Evolutionary conservation across 2,329 filamentous ascomycete genomes (phyloP), one percentile per base, ranked within the genome.

Genomic region (Gliomastix tumulicola): DNA sequence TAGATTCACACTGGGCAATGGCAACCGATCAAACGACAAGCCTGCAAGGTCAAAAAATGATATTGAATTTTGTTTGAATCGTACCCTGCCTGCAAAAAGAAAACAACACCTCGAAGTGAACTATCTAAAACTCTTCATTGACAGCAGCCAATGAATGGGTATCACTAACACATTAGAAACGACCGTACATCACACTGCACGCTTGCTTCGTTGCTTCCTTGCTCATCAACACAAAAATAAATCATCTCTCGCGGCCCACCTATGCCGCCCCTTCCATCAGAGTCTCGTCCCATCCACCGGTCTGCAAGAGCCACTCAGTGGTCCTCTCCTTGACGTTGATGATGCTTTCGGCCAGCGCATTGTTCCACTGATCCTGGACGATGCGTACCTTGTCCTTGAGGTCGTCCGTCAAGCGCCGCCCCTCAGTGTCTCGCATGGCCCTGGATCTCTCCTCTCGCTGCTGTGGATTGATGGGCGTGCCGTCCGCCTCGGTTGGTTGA

Each of bases 371-470:
- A 37, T 88, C 84, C 60, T 95, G 88, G 22, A 97, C 86, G 44
- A 89, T 78, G 21, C 82, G 77, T 3, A 96, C 92, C 61, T 94
- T 94, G 52, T 96, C 90, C 63, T 97, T 92, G 46, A 97, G 61
- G 53, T 96, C 90, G 34, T 82, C 79, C 7, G 88, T 95, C 51
- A 96, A 61, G 38, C 75, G 64, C 23, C 66, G 64, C 50, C 84
- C 84, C 59, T 94, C 86, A 34, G 74, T 71, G n/a, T 63, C 62
- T 37, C 76, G 73, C 48, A 82, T 77, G 38, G 69, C 68, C 41
- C 73, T 65, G 44, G 75, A 66, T 38, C 63, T 55, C n/a, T 49
- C 51, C 21, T 59, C 50, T 11, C 59, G 49, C 13, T 63, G 54
- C 41, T 66, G 48, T 5, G 46, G 43, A 16, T 44, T 32, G 13